Evolutionary conservation across 23 red algal genomes (phyloP), one percentile per base, ranked within the genome.

Genomic region (Gracilaria domingensis): DNA sequence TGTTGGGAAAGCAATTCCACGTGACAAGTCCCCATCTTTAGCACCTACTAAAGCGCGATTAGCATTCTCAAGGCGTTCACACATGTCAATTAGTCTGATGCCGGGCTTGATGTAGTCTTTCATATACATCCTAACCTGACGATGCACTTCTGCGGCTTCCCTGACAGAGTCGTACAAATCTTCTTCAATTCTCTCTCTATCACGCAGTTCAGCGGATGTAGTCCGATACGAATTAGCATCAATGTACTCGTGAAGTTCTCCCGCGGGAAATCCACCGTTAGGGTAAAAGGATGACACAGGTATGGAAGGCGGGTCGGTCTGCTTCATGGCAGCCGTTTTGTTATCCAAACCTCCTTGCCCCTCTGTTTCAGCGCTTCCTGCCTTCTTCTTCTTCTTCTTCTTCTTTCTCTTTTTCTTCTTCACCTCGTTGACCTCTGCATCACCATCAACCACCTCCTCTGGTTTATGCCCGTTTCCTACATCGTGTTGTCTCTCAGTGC

Each of bases 1-100:
- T 20, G 97, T 99, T 18, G 97, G 97, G 44, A 99, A 99, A 34
- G 97, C 97, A 57, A 99, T 96, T 33, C 97, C 94, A 57, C 89
- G 78, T 26, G 89, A 92, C 17, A 93, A 76, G 49, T 99, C 86
- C 0, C 95, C 83, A 33, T 93, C 97, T 6, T 95, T 81, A 56
- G 82, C 94, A 21, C 93, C 97, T 36, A 99, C 84, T 0, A 99
- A 82, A 38, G 91, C 85, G 21, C 97, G 94, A 35, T 87, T 88
- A 6, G 94, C 94, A 60, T 91, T 86, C 73, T 99, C 97, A 28
- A 99, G 93, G 51, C 88, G 91, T 78, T 99, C 94, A 84, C 97
- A 99, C 91, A 99, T 95, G 73, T 99, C 97, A 77, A 99, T 96
- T 34, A 99, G 73, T 65, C 83, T 77, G 18, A 99, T 75, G 25